phyloP scores from a whole-genome alignment of 2,329 filamentous ascomycete genomes.

The Rhynchosporium secalis region DNA sequence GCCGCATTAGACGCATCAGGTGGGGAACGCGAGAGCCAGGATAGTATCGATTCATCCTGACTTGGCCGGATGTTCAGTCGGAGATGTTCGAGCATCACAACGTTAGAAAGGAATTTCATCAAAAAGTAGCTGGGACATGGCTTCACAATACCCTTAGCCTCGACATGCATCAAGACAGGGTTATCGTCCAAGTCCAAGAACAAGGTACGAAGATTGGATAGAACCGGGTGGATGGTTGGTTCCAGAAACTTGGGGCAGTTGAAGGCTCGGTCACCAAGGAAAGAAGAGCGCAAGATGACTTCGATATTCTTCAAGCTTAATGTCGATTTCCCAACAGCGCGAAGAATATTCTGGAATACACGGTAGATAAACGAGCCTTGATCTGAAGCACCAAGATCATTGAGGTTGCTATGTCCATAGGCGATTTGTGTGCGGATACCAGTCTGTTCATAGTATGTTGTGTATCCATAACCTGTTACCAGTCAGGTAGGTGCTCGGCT shows the following conservation, averaged over 20 bases:
- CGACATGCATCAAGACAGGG: slow-evolving; percentile 17
- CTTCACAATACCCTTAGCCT: slow-evolving; percentile 32
- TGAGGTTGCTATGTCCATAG: no score
- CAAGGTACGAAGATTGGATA: slow-evolving; percentile 49
- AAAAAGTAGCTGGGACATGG: slow-evolving; percentile 29
- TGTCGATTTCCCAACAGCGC: slow-evolving; percentile 45
- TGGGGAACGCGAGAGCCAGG: slow-evolving; percentile 19
- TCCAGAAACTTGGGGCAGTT: slow-evolving; percentile 46
- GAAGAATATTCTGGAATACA: slow-evolving; percentile 45
- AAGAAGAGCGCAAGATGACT: slow-evolving; percentile 43
- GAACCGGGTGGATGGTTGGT: slow-evolving; percentile 43
- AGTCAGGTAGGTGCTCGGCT: not conserved
- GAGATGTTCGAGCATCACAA: slow-evolving; percentile 50
- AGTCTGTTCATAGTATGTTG: slow-evolving; percentile 1
- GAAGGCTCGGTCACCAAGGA: slow-evolving; percentile 48
- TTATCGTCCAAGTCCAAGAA: slow-evolving; percentile 42
- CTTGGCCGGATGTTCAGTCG: slow-evolving; percentile 50
- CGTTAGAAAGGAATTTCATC: slow-evolving; percentile 38
- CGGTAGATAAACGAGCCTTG: slow-evolving; percentile 36
- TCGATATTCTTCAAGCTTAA: slow-evolving; percentile 48
- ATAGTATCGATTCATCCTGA: slow-evolving; percentile 9
- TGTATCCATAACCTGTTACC: slow-evolving; percentile 7
- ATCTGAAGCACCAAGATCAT: not conserved
- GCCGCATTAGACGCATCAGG: not conserved
- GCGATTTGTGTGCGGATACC: not conserved